Evolutionary conservation across 495 filamentous ascomycete species (phyloP).

Genomic region (Coniosporium apollinis): DNA sequence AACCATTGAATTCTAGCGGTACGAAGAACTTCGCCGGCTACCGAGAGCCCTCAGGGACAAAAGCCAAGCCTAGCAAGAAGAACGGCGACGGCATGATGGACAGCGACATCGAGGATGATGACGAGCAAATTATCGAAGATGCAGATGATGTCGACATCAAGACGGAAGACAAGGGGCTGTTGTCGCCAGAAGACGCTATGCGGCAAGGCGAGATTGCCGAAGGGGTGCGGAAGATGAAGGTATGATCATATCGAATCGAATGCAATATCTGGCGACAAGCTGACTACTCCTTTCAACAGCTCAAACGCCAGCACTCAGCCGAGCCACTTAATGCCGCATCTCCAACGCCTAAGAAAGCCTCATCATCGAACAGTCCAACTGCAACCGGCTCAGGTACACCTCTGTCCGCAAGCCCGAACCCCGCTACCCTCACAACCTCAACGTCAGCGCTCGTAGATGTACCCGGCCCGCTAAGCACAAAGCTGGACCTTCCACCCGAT

Average conservation of each 20-base stretch:
- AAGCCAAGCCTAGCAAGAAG: conserved; percentile 34
- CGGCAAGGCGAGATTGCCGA: conserved; percentile 76
- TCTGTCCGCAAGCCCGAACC: conserved; percentile 9
- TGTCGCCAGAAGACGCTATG: conserved; percentile 65
- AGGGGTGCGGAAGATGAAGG: conserved; percentile 81
- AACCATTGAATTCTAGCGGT: conserved; percentile 62
- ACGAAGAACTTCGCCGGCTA: conserved; percentile 84
- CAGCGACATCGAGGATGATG: conserved; percentile 48
- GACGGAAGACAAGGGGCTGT: conserved; percentile 36
- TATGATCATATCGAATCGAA: conserved; percentile 29
- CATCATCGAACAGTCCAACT: conserved; percentile 24
- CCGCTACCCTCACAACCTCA: conserved; percentile 12
- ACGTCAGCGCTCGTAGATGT: too few species aligned
- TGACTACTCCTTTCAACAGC: conserved; percentile 35
- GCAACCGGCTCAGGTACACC: conserved; percentile 4
- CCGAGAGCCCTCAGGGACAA: conserved; percentile 48
- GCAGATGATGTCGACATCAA: conserved; percentile 61
- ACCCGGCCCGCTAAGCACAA: conserved; percentile 17
- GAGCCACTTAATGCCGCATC: conserved; percentile 44
- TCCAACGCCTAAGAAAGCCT: conserved; percentile 27
- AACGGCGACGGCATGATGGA: conserved; percentile 56
- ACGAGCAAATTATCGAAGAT: conserved; percentile 27
- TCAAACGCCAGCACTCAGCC: conserved; percentile 87
- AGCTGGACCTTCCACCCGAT: conserved; percentile 28
- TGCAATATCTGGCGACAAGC: neutral